These are phyloP conservation scores for Lachnellula occidentalis DNA, from an alignment of 2,329 filamentous ascomycete species.

Conservation along the genomic window DNA sequence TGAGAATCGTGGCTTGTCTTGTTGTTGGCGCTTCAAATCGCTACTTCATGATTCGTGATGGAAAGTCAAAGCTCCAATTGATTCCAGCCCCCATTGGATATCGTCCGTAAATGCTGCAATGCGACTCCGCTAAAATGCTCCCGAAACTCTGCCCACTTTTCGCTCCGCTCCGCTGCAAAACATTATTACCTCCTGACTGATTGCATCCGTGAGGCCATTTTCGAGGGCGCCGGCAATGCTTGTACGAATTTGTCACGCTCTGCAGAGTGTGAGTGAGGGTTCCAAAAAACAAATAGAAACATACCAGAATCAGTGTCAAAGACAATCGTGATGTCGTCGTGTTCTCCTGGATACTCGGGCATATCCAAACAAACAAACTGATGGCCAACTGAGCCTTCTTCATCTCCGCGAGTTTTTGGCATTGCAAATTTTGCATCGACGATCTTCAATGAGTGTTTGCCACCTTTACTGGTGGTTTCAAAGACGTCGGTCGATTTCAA, in stretches of 20 bases:
- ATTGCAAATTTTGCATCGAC: conserved; percentile 89
- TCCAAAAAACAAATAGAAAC: conserved; percentile 2
- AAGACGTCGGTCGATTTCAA: conserved; percentile 81
- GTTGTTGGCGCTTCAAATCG: not conserved
- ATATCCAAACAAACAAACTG: conserved; percentile 81
- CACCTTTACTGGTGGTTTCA: conserved; percentile 59
- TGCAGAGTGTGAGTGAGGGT: conserved; percentile 6
- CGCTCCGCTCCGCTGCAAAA: not conserved
- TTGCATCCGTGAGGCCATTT: conserved; percentile 28
- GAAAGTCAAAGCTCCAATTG: not conserved
- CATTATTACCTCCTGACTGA: conserved; percentile 29
- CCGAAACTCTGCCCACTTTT: not conserved
- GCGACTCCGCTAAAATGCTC: not conserved
- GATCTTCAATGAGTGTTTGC: conserved; percentile 69
- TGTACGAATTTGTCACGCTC: conserved; percentile 29
- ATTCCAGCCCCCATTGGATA: conserved; percentile 1
- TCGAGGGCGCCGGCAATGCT: conserved; percentile 31
- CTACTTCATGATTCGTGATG: not conserved
- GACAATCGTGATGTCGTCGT: conserved; percentile 81
- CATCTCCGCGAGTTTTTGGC: conserved; percentile 50
- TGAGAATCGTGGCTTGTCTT: not conserved
- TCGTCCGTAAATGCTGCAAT: conserved; percentile 2
- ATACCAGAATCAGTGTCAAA: conserved; percentile 66
- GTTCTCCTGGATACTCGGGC: conserved; percentile 83
- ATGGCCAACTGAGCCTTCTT: conserved; percentile 50